Conservation (phyloP, 1,284 basidiomycete species). For the Microstroma glucosiphilum region DNA sequence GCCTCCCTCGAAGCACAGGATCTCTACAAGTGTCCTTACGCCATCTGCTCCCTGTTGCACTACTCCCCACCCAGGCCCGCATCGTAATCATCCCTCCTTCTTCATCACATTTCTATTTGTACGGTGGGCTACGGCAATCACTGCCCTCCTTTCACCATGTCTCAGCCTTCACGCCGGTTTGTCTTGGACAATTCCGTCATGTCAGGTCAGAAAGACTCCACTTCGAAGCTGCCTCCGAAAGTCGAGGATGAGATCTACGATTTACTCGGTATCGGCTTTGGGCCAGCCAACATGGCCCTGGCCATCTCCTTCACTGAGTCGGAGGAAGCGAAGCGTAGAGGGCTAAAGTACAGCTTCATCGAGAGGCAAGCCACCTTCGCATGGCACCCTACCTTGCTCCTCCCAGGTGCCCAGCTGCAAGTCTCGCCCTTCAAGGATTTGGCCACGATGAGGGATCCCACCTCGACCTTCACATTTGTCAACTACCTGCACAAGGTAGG, state of each 20-base stretch:
- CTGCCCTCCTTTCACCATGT: too few relatives aligned
- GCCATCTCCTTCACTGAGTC: conserved; percentile 44
- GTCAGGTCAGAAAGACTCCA: too few relatives aligned
- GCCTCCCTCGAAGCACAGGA: too few relatives aligned
- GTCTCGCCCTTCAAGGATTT: conserved; percentile 50
- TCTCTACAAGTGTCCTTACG: too few relatives aligned
- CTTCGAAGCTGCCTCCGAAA: neutral
- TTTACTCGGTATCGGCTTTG: conserved; percentile 44
- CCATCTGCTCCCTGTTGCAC: too few relatives aligned
- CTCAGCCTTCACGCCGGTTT: too few relatives aligned
- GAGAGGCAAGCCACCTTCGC: conserved; percentile 44
- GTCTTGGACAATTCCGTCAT: too few relatives aligned
- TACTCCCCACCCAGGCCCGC: too few relatives aligned
- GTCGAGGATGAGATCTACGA: conserved; percentile 28
- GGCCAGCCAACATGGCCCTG: conserved; percentile 46
- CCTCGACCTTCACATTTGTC: conserved; percentile 44
- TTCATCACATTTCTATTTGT: neutral
- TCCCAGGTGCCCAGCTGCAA: conserved; percentile 48
- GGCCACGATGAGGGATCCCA: conserved; percentile 48
- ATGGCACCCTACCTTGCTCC: conserved; percentile 46
- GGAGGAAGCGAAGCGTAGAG: conserved; percentile 24
- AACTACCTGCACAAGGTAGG: conserved; percentile 47
- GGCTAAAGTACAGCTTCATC: conserved; percentile 37
- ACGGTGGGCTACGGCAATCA: too few relatives aligned
- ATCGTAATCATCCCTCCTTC: neutral